phyloP scores from a whole-genome alignment of 2,329 filamentous ascomycete species.

The Rhexocercosporidium sp. region DNA sequence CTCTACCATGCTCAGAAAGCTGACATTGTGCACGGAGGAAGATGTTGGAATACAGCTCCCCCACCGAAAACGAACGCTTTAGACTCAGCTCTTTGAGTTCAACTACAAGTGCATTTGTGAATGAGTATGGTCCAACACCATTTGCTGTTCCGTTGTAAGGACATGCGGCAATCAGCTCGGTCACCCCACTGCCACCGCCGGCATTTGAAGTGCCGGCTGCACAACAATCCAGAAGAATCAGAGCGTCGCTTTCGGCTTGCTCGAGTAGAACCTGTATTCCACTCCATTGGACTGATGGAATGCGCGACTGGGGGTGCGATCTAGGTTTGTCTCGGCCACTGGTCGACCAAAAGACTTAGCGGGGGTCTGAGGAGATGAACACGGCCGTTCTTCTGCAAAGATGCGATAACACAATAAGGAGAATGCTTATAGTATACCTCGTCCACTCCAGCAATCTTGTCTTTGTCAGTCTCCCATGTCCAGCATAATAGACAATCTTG shows the following conservation, averaged over 20 bases:
- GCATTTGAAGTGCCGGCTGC: constrained; percentile 41
- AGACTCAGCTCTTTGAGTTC: constrained; percentile 13
- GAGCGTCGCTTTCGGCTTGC: constrained; percentile 60
- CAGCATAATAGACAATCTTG: constrained; percentile 66
- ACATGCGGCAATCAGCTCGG: constrained; percentile 52
- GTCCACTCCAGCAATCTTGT: constrained; percentile 67
- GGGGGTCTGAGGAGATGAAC: too few relatives aligned
- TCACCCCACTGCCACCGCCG: constrained; percentile 25
- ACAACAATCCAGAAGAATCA: constrained; percentile 64
- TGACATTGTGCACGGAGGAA: constrained; percentile 15
- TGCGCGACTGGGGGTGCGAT: background rate
- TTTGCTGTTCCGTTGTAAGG: constrained; percentile 57
- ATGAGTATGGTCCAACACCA: constrained; percentile 25
- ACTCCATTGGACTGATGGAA: constrained; percentile 23
- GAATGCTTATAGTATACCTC: too few relatives aligned
- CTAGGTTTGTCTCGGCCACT: too few relatives aligned
- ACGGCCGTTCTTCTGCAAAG: too few relatives aligned
- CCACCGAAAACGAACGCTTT: constrained; percentile 9
- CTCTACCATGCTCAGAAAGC: constrained; percentile 7
- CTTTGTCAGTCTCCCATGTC: constrained; percentile 57
- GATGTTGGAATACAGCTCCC: constrained; percentile 17
- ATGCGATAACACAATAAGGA: too few relatives aligned
- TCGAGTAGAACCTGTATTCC: constrained; percentile 54
- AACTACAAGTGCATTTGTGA: constrained; percentile 17
- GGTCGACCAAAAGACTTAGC: too few relatives aligned